Conservation (phyloP, 202 grass and related monocot genomes). For the Saccharum hybrid region DNA sequence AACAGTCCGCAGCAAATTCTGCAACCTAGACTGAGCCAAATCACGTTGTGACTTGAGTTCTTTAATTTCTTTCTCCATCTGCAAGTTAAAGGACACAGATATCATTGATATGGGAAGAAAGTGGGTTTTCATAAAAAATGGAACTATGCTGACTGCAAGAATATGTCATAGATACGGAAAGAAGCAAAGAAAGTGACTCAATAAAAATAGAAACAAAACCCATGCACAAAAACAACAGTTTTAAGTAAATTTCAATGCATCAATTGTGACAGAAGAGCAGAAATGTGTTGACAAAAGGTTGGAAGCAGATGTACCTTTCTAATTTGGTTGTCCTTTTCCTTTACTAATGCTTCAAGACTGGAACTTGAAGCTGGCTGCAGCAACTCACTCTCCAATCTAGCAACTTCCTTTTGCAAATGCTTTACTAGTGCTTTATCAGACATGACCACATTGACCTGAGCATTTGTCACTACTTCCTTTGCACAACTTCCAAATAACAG, state of each 20-base stretch:
- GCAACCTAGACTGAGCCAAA: conserved; percentile 74
- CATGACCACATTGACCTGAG: conserved; percentile 93
- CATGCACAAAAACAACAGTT: conserved; percentile 19
- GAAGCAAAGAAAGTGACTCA: background rate
- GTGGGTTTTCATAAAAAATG: background rate
- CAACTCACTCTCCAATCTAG: conserved; percentile 88
- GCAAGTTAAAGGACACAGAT: conserved; percentile 18
- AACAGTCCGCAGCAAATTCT: conserved; percentile 67
- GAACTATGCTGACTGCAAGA: conserved; percentile 2
- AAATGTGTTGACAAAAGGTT: background rate
- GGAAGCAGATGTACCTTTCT: conserved; percentile 59
- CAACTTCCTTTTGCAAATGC: conserved; percentile 91
- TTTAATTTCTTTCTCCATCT: conserved; percentile 98
- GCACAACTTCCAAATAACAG: conserved; percentile 84
- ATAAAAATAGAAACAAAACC: conserved; percentile 11
- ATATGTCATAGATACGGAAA: background rate
- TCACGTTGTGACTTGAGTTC: conserved; percentile 83
- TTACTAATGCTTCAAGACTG: conserved; percentile 65
- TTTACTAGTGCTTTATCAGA: conserved; percentile 97
- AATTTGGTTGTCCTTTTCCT: conserved; percentile 80
- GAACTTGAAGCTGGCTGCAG: conserved; percentile 63
- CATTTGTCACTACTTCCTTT: conserved; percentile 84
- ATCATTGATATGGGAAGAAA: conserved; percentile 25
- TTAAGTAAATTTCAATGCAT: background rate
- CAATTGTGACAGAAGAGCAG: background rate